Evolutionary conservation across 2,329 filamentous ascomycete genomes (phyloP).

Genomic region (Raffaelea albimanens): DNA sequence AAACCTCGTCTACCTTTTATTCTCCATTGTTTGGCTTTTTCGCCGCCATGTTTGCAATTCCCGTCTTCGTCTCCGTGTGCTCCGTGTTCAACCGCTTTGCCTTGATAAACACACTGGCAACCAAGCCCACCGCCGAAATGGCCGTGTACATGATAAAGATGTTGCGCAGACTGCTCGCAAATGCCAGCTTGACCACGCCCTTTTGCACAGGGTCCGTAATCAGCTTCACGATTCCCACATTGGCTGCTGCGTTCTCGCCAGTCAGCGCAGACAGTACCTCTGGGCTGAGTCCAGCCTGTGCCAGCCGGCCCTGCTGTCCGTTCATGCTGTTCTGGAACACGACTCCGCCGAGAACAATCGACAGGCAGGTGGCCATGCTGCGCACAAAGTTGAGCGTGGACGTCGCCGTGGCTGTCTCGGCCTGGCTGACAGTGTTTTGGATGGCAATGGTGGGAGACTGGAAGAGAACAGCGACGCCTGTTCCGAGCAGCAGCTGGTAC

Average conservation of each 20-base stretch:
- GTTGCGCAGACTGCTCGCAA: constrained; percentile 5
- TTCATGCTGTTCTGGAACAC: constrained; percentile 71
- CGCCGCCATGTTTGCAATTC: not conserved
- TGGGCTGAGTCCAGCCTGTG: constrained; percentile 20
- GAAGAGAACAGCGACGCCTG: constrained; percentile 50
- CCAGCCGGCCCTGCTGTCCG: constrained; percentile 21
- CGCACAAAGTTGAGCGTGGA: constrained; percentile 47
- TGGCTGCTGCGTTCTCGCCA: constrained; percentile 50
- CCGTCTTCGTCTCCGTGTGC: not conserved
- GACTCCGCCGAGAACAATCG: constrained; percentile 66
- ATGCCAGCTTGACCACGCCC: constrained; percentile 4
- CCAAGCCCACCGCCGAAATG: constrained; percentile 2
- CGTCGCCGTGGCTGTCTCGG: constrained; percentile 49
- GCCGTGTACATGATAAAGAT: constrained; percentile 8
- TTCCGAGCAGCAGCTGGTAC: constrained; percentile 45
- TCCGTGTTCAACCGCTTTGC: not conserved
- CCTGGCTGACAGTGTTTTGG: constrained; percentile 45
- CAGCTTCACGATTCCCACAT: constrained; percentile 48
- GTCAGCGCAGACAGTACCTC: constrained; percentile 26
- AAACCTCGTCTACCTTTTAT: too few species aligned
- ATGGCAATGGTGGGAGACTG: constrained; percentile 50
- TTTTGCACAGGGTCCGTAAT: constrained; percentile 5
- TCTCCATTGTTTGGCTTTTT: not conserved
- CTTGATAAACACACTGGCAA: constrained; percentile 6
- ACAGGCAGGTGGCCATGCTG: constrained; percentile 52